phyloP scores from a whole-genome alignment of 2,329 filamentous ascomycete genomes.

The Phaeosphaeria sp. region DNA sequence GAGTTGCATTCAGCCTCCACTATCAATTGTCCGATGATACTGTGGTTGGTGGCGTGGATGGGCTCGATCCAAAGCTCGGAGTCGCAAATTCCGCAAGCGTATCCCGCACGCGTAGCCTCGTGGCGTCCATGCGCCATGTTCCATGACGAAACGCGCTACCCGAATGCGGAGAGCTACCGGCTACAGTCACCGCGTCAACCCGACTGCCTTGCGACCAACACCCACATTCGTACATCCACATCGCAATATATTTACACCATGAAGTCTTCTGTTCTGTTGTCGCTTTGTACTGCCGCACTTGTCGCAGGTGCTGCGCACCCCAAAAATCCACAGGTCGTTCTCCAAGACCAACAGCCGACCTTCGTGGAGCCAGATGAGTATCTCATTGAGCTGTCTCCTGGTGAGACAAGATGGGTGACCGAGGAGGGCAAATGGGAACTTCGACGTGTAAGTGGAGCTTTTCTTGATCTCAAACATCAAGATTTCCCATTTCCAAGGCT shows the following conservation, averaged over 20 bases:
- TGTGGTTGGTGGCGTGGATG: too few species aligned
- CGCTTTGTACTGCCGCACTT: conserved; percentile 39
- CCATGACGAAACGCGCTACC: conserved; percentile 13
- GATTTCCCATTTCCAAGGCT: not conserved
- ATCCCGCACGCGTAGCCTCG: conserved; percentile 13
- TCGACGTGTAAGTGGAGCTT: conserved; percentile 68
- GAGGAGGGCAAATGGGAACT: conserved; percentile 96
- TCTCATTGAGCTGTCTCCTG: conserved; percentile 84
- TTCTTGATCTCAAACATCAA: not conserved
- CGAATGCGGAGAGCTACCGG: conserved; percentile 11
- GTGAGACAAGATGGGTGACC: conserved; percentile 83
- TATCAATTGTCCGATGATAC: too few species aligned
- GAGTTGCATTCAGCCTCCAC: too few species aligned
- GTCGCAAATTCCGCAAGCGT: too few species aligned
- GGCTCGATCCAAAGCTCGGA: too few species aligned
- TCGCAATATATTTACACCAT: conserved; percentile 23
- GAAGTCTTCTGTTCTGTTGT: conserved; percentile 43
- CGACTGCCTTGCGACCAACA: conserved; percentile 5
- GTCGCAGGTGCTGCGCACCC: conserved; percentile 35
- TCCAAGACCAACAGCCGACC: conserved; percentile 37
- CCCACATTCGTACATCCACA: conserved; percentile 9
- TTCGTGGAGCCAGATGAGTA: conserved; percentile 43
- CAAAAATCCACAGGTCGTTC: conserved; percentile 34
- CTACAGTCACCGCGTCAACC: conserved; percentile 35
- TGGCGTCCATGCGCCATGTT: not conserved